Percentiles rank a stretch among this genome's conserved stretches.
These are phyloP conservation scores for Fusarium lyarnte DNA, from an alignment of 2,329 filamentous ascomycete genomes.

Conservation along the genomic window DNA sequence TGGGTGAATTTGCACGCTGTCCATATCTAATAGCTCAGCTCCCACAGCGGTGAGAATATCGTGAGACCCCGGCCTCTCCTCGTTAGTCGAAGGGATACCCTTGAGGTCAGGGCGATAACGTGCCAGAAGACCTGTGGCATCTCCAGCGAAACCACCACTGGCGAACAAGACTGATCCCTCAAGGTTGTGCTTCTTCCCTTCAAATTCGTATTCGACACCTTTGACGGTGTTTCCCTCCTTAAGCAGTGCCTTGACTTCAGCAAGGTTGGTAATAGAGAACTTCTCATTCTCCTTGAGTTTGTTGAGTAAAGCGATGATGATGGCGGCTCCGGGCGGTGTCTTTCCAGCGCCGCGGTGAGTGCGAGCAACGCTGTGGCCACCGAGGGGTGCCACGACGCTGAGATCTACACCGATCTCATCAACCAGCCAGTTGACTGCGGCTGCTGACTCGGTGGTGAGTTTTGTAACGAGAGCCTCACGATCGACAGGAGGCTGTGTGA, in stretches of 20 bases:
- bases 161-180: conserved; percentile 65
- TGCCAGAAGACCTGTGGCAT: conserved; percentile 65
- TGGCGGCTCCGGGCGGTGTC: conserved; percentile 67
- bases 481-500: conserved; percentile 37
- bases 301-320: conserved; percentile 64
- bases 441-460: conserved; percentile 58
- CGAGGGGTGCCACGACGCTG: conserved; percentile 65
- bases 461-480: conserved; percentile 58
- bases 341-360: conserved; percentile 63
- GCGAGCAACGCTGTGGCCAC: conserved; percentile 63
- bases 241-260: conserved; percentile 63
- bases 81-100: conserved; percentile 71
- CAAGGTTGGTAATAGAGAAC: conserved; percentile 62
- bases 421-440: conserved; percentile 65
- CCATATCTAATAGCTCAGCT: conserved; percentile 60
- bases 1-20: conserved; percentile 70
- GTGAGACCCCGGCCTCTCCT: conserved; percentile 65
- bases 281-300: conserved; percentile 58
- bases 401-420: conserved; percentile 68
- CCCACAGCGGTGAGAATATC: conserved; percentile 51
- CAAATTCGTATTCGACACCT: conserved; percentile 61
- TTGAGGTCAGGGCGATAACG: conserved; percentile 67
- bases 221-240: conserved; percentile 50
- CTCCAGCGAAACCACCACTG: conserved; percentile 70
- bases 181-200: conserved; percentile 51